phyloP scores from a whole-genome alignment of 805 yeast genomes.

The Candida wancherniae region DNA sequence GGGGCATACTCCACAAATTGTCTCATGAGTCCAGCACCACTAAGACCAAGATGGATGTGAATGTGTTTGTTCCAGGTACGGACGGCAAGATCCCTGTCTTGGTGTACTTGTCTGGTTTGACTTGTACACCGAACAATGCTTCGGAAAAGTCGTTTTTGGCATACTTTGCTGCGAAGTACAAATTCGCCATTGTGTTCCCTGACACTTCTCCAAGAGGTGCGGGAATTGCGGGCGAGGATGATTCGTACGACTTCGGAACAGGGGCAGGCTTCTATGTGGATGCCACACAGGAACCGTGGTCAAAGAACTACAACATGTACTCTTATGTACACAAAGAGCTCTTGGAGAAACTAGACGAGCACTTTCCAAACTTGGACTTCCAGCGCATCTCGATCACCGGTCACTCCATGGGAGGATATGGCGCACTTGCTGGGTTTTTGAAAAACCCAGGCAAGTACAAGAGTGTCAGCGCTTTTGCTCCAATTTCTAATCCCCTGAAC shows the following conservation, averaged over 20 bases:
- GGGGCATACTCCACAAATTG: slow-evolving; percentile 73
- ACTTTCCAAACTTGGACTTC: slow-evolving; percentile 53
- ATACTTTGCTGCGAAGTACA: slow-evolving; percentile 71
- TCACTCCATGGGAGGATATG: slow-evolving; percentile 98
- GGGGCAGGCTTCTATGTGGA: slow-evolving; percentile 95
- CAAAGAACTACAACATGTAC: slow-evolving; percentile 77
- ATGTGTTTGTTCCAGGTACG: slow-evolving; percentile 70
- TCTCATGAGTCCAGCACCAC: slow-evolving; percentile 66
- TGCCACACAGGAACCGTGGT: slow-evolving; percentile 72
- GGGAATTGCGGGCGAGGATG: slow-evolving; percentile 71
- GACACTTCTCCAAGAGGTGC: slow-evolving; percentile 96
- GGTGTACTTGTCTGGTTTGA: slow-evolving; percentile 79
- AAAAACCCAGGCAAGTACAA: slow-evolving; percentile 67
- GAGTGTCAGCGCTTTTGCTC: slow-evolving; percentile 86
- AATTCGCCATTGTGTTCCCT: slow-evolving; percentile 87
- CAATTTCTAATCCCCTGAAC: slow-evolving; percentile 73
- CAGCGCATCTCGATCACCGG: slow-evolving; percentile 75
- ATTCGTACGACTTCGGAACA: slow-evolving; percentile 84
- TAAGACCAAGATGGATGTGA: slow-evolving; percentile 73
- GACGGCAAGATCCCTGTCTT: slow-evolving; percentile 57
- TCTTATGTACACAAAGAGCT: slow-evolving; percentile 75
- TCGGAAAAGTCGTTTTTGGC: slow-evolving; percentile 90
- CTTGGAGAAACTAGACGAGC: slow-evolving; percentile 44
- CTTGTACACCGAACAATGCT: slow-evolving; percentile 92
- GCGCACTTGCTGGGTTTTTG: slow-evolving; percentile 69